Percentiles rank a stretch among this genome's conserved stretches.
phyloP scores from a whole-genome alignment of 495 filamentous ascomycete genomes.

The Bryoglossum gracile region DNA sequence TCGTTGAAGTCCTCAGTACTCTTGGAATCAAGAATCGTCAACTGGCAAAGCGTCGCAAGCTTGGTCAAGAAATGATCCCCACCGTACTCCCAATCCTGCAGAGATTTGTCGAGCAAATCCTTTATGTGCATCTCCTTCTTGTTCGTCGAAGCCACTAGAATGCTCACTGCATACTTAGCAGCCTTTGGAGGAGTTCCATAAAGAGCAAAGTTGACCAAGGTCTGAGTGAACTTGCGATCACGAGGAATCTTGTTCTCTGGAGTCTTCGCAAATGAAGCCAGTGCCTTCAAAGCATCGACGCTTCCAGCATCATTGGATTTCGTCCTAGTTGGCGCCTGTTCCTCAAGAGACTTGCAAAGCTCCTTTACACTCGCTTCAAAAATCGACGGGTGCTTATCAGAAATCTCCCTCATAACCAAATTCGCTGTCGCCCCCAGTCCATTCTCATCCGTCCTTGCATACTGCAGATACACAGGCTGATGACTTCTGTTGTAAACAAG shows the following conservation, averaged over 20 bases:
- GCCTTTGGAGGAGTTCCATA: constrained; percentile 74
- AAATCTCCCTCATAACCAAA: constrained; percentile 89
- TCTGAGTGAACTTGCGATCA: constrained; percentile 76
- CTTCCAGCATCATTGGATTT: constrained; percentile 57
- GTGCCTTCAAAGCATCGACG: constrained; percentile 87
- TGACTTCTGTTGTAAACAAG: constrained; percentile 92
- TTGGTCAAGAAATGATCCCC: constrained; percentile 72
- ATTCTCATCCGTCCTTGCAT: constrained; percentile 72
- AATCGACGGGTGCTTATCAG: constrained; percentile 75
- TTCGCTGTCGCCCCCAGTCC: constrained; percentile 72
- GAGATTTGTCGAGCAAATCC: constrained; percentile 67
- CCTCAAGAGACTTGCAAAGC: constrained; percentile 76
- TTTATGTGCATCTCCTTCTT: constrained; percentile 81
- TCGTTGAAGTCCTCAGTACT: constrained; percentile 63
- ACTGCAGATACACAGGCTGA: constrained; percentile 80
- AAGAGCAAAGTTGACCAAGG: constrained; percentile 71
- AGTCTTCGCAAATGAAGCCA: constrained; percentile 77
- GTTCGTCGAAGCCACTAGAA: constrained; percentile 74
- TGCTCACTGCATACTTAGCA: constrained; percentile 88
- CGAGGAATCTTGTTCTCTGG: constrained; percentile 74
- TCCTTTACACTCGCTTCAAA: constrained; percentile 89
- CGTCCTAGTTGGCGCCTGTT: constrained; percentile 65
- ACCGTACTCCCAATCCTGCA: constrained; percentile 71
- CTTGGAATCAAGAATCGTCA: constrained; percentile 68
- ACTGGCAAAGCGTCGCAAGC: constrained; percentile 74